Evolutionary conservation across 176 grass and related monocot species (phyloP).

Genomic region (Chrysopogon serrulatus): DNA sequence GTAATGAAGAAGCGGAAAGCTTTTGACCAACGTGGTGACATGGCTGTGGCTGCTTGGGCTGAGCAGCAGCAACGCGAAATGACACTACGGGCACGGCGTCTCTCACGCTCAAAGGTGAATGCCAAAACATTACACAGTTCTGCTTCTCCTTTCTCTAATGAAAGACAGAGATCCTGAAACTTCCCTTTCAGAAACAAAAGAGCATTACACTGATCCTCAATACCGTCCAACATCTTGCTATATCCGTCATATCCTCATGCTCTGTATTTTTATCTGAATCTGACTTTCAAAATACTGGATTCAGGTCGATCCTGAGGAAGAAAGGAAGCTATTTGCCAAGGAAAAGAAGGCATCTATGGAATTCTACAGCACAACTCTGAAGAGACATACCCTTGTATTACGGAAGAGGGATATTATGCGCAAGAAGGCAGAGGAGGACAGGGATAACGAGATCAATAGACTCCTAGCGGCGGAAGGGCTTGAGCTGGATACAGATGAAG

Average conservation of each 20-base stretch:
- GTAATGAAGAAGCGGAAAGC: constrained; percentile 93
- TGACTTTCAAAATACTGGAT: not conserved
- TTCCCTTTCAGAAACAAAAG: not conserved
- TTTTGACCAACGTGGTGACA: constrained; percentile 83
- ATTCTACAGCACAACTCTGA: constrained; percentile 78
- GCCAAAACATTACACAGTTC: not conserved
- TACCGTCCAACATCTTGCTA: not conserved
- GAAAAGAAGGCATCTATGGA: constrained; percentile 91
- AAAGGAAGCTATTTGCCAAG: constrained; percentile 71
- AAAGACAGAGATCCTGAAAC: not conserved
- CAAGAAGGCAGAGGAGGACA: constrained; percentile 79
- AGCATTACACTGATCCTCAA: not conserved
- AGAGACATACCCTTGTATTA: constrained; percentile 76
- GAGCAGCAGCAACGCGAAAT: constrained; percentile 89
- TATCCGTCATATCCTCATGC: not conserved
- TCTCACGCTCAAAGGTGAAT: constrained; percentile 84
- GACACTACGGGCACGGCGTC: constrained; percentile 64
- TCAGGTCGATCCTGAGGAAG: constrained; percentile 90
- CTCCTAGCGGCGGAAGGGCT: constrained; percentile 85
- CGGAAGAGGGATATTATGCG: constrained; percentile 84
- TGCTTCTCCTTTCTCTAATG: not conserved
- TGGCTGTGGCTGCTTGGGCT: constrained; percentile 93
- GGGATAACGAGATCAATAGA: constrained; percentile 51
- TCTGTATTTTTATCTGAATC: not conserved
- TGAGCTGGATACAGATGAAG: constrained; percentile 85